Conservation (phyloP, 1,284 basidiomycete genomes). For the Somion occarium region DNA sequence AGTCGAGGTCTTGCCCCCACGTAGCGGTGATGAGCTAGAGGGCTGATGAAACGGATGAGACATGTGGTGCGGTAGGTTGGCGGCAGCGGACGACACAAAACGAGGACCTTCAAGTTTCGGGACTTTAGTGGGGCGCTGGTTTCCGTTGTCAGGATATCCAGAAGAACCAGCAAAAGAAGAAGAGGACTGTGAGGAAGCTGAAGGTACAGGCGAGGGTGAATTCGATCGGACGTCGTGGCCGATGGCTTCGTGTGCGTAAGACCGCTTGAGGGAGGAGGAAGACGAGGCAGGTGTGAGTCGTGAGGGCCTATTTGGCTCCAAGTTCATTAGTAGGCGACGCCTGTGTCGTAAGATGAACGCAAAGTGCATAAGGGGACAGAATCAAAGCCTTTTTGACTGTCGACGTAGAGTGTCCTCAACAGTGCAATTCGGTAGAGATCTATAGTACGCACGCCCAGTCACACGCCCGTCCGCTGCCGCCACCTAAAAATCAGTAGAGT, state of each 20-base stretch:
- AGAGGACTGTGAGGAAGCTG: slow-evolving; percentile 5
- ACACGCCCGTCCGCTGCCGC: not conserved
- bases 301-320: slow-evolving; percentile 32
- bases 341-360: slow-evolving; percentile 41
- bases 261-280: slow-evolving; percentile 25
- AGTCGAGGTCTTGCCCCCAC: slow-evolving; percentile 5
- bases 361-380: slow-evolving; percentile 40
- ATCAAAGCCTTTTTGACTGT: not conserved
- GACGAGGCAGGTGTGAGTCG: slow-evolving; percentile 21
- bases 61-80: not conserved
- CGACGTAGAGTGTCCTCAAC: not conserved
- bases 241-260: slow-evolving; percentile 17
- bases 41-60: not conserved
- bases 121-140: slow-evolving; percentile 20
- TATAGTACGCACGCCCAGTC: not conserved
- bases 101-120: slow-evolving; percentile 16
- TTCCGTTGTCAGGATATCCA: slow-evolving; percentile 9
- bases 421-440: not conserved
- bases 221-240: not conserved
- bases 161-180: slow-evolving; percentile 14
- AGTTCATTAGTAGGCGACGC: slow-evolving; percentile 55
- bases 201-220: not conserved
- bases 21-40: not conserved
- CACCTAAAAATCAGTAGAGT: not conserved
- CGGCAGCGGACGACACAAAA: slow-evolving; percentile 1